Evolutionary conservation across 1,139 yeast species (phyloP).

Genomic region (Blastobotrys illinoisensis): DNA sequence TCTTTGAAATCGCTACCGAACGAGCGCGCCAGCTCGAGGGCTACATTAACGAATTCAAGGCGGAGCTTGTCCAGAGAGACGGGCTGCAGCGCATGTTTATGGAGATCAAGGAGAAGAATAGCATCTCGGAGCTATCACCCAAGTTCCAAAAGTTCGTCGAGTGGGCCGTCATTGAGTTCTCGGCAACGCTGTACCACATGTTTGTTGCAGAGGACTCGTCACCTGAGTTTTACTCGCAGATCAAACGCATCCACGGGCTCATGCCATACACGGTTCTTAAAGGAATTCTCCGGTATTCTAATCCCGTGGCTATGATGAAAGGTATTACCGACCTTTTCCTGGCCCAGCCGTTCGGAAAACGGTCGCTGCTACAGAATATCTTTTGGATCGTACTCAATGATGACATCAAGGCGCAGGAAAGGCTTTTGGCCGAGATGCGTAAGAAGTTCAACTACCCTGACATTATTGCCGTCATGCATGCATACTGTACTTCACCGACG

Average conservation of each 20-base stretch:
- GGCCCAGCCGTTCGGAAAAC: conserved; percentile 69
- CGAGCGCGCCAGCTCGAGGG: conserved; percentile 44
- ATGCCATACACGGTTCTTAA: conserved; percentile 75
- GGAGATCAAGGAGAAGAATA: conserved; percentile 54
- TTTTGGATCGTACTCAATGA: conserved; percentile 72
- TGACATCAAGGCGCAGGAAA: conserved; percentile 63
- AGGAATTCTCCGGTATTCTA: conserved; percentile 71
- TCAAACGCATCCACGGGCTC: conserved; percentile 60
- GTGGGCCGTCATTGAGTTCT: conserved; percentile 76
- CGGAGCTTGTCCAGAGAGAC: conserved; percentile 41
- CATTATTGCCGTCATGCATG: conserved; percentile 25
- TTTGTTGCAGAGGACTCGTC: conserved; percentile 78
- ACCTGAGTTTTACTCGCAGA: conserved; percentile 62
- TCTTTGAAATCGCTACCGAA: conserved; percentile 59
- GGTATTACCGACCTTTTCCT: conserved; percentile 70
- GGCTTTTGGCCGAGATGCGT: conserved; percentile 47
- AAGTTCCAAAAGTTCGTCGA: conserved; percentile 64
- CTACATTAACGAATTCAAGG: conserved; percentile 51
- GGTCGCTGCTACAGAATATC: conserved; percentile 63
- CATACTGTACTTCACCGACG: conserved; percentile 15
- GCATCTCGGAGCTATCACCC: conserved; percentile 60
- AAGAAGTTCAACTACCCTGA: conserved; percentile 33
- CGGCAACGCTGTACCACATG: conserved; percentile 75
- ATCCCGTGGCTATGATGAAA: conserved; percentile 79
- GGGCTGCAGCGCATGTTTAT: conserved; percentile 52